Evolutionary conservation across 1,284 basidiomycete genomes (phyloP).

Genomic region (Ganoderma leucocontextum): DNA sequence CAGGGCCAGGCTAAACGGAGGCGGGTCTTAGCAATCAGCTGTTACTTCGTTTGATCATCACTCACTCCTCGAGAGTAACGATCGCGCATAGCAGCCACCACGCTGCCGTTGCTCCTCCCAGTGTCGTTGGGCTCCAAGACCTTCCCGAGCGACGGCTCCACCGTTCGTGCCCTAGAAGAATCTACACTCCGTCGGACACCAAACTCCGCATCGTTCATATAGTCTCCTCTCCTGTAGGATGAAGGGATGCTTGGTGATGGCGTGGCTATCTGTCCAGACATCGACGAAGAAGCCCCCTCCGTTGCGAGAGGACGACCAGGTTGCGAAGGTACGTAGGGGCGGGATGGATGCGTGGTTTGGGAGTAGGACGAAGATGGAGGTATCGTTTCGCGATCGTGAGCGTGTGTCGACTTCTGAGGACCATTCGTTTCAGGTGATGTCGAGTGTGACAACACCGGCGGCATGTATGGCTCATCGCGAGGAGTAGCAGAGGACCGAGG

Average conservation of each 20-base stretch:
- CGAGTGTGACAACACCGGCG: background rate
- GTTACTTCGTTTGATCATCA: conserved; percentile 23
- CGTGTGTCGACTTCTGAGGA: background rate
- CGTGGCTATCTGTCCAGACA: background rate
- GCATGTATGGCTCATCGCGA: conserved; percentile 21
- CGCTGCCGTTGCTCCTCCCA: conserved; percentile 57
- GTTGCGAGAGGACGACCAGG: background rate
- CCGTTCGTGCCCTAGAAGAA: conserved; percentile 15
- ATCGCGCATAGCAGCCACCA: conserved; percentile 74
- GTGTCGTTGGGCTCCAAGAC: conserved; percentile 43
- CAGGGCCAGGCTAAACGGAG: conserved; percentile 47
- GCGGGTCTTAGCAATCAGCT: conserved; percentile 1
- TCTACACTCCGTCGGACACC: conserved; percentile 35
- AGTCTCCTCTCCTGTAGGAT: conserved; percentile 41
- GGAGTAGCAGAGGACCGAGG: conserved; percentile 22
- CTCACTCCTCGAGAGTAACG: conserved; percentile 66
- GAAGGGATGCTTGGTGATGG: conserved; percentile 11
- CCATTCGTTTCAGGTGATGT: background rate
- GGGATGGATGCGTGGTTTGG: conserved; percentile 5
- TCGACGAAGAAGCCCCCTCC: background rate
- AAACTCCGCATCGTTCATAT: conserved; percentile 50
- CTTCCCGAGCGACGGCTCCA: conserved; percentile 34
- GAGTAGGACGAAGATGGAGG: conserved; percentile 16
- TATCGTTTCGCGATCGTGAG: conserved; percentile 9
- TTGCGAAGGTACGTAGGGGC: conserved; percentile 5